These are phyloP conservation scores for Aspergillus texensis DNA, from an alignment of 2,329 filamentous ascomycete genomes.

Conservation along the genomic window DNA sequence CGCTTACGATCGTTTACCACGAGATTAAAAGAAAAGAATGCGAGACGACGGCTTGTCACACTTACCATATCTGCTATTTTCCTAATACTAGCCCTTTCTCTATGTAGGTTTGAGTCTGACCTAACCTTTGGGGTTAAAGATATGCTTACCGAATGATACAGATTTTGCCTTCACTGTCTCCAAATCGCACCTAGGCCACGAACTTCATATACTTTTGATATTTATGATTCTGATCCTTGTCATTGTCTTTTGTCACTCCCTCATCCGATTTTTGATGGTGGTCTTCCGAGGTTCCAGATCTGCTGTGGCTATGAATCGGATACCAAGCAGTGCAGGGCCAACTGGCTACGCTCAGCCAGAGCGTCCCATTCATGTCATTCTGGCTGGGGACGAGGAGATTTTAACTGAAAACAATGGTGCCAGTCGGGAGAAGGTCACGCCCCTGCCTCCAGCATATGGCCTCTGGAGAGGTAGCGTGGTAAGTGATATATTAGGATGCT, in stretches of 20 bases:
- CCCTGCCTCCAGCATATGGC: slow-evolving; percentile 80
- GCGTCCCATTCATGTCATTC: slow-evolving; percentile 74
- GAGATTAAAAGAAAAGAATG: slow-evolving; percentile 56
- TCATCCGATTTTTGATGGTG: slow-evolving; percentile 73
- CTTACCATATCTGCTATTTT: slow-evolving; percentile 69
- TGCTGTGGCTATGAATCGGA: slow-evolving; percentile 36
- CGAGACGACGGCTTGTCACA: slow-evolving; percentile 60
- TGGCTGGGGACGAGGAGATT: slow-evolving; percentile 74
- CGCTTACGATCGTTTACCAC: slow-evolving; percentile 31
- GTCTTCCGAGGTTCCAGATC: slow-evolving; percentile 50
- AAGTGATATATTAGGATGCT: slow-evolving; percentile 45
- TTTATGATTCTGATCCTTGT: slow-evolving; percentile 73
- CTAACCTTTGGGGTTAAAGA: not conserved
- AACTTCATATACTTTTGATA: slow-evolving; percentile 79
- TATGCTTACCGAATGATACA: slow-evolving; percentile 39
- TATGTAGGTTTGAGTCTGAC: slow-evolving; percentile 60
- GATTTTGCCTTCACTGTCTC: slow-evolving; percentile 74
- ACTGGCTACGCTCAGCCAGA: slow-evolving; percentile 71
- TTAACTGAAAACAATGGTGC: slow-evolving; percentile 46
- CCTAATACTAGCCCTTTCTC: slow-evolving; percentile 59
- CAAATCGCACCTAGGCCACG: slow-evolving; percentile 63
- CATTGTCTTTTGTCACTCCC: slow-evolving; percentile 78
- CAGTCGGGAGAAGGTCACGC: slow-evolving; percentile 56
- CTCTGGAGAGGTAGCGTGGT: slow-evolving; percentile 82
- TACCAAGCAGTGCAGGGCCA: slow-evolving; percentile 56